Base-by-base conservation (phyloP, 768 basidiomycete genomes). In the Postia placenta region DNA sequence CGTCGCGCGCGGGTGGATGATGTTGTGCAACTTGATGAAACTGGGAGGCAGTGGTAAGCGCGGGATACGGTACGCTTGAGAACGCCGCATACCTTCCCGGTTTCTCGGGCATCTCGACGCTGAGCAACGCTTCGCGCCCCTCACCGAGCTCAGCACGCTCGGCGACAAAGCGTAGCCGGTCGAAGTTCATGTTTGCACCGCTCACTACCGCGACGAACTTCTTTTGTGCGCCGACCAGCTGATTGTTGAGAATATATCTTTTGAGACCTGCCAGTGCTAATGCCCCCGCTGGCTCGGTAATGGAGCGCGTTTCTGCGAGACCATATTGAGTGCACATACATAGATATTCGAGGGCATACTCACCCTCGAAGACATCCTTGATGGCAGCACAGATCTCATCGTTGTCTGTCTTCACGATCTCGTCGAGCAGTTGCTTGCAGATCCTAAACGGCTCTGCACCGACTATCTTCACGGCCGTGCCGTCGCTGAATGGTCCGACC, bases 171-270 rank as follows among this genome's bases (percentile, higher is more conserved):
- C 96, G 81, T 40, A 99, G 68, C 37, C 95, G 81, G 61, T 92
- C 90, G 67, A 99, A 99, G 70, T 99, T 98, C 91, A 99, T 96
- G 69, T 99, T 98, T 15, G 95, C 96, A 19, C 96, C 96, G 60
- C 91, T 94, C 54, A 98, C 71, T 45, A 97, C 83, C 4, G 81
- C 93, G 25, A 97, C 94, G 55, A 94, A 96, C 49, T 80, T 83
- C 69, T 91, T 91, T 48, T 86, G 76, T 2, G 88, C 81, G 30
- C 89, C 90, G 45, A 92, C 58, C 27, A 98, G 79, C 45, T 85
- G 76, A 65, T 96, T 90, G 50, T 83, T 69, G 27, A 81, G 55
- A 58, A 99, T 92, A 63, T 95, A 79, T 11, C 80, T 82, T 64
- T 98, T 99, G 45, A 97, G 72, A 11, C 92, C 92, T 15, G 96